A percentile compares a stretch with the other conserved stretches of the same genome.
phyloP scores from a whole-genome alignment of 331 rosid species.

The Malus hybrid region DNA sequence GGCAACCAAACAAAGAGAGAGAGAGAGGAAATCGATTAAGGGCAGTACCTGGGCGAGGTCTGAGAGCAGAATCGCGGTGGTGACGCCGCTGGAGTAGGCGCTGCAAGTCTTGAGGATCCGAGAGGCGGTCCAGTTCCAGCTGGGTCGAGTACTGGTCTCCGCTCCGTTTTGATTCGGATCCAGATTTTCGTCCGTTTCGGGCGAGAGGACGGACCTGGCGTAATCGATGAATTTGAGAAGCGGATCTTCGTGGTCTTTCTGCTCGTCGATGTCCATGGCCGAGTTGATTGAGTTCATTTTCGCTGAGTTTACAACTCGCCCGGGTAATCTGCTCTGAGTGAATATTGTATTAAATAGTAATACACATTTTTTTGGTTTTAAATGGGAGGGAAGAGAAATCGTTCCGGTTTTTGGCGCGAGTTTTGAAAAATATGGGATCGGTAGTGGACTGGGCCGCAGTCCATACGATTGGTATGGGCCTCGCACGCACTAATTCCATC shows the following conservation, averaged over 20 bases:
- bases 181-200: constrained; percentile 28
- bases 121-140: constrained; percentile 80
- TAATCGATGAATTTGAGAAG: constrained; percentile 61
- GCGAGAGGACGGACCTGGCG: constrained; percentile 53
- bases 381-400: neutral
- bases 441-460: neutral
- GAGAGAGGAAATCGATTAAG: neutral
- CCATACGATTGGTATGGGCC: neutral
- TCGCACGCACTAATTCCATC: neutral
- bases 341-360: neutral
- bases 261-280: constrained; percentile 44
- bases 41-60: constrained; percentile 60
- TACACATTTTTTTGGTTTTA: neutral
- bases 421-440: neutral
- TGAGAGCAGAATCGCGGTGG: constrained; percentile 77
- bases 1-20: neutral
- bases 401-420: constrained; percentile 1
- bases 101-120: constrained; percentile 74
- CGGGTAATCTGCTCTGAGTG: neutral
- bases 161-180: constrained; percentile 27
- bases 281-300: constrained; percentile 23
- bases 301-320: neutral
- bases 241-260: constrained; percentile 28
- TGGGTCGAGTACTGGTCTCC: constrained; percentile 22
- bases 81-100: constrained; percentile 84